Conservation (phyloP, 2,329 filamentous ascomycete species). For the Colletotrichum incanum region DNA sequence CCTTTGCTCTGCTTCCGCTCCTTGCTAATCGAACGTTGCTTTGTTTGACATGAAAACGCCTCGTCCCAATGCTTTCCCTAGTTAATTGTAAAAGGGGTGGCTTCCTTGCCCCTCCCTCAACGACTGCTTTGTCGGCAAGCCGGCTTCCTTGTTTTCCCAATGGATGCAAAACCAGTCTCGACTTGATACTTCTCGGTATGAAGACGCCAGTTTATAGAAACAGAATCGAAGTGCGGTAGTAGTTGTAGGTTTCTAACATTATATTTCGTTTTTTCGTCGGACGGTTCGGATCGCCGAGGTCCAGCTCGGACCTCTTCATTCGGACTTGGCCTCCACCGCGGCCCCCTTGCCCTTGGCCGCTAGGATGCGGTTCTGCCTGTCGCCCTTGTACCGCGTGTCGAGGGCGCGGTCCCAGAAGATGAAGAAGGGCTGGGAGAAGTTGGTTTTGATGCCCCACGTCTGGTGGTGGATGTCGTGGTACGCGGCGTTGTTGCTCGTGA, state of each 20-base stretch:
- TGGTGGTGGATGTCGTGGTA: conserved; percentile 99
- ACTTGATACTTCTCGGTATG: neutral
- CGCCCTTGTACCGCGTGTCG: conserved; percentile 86
- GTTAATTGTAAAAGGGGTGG: conserved; percentile 7
- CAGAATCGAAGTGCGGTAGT: conserved; percentile 21
- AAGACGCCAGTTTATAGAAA: conserved; percentile 24
- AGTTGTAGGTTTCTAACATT: conserved; percentile 23
- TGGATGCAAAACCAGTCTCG: conserved; percentile 33
- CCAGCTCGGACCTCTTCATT: conserved; percentile 15
- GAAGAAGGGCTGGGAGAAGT: conserved; percentile 93
- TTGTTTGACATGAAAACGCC: conserved; percentile 40
- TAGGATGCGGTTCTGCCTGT: conserved; percentile 51
- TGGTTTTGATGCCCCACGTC: conserved; percentile 98
- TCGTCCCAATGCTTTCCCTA: conserved; percentile 41
- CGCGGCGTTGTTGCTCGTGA: conserved; percentile 94
- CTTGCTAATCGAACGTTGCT: conserved; percentile 12
- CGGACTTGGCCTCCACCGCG: conserved; percentile 37
- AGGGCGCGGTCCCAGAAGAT: conserved; percentile 93
- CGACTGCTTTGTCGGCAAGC: conserved; percentile 2
- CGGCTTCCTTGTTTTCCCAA: conserved; percentile 13
- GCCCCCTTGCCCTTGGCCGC: conserved; percentile 24
- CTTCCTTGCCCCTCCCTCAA: neutral
- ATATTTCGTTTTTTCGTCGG: conserved; percentile 15
- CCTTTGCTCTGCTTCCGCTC: conserved; percentile 12
- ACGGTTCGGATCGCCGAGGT: conserved; percentile 16